phyloP scores from a whole-genome alignment of 257 asterid species.

The Salvia hispanica region DNA sequence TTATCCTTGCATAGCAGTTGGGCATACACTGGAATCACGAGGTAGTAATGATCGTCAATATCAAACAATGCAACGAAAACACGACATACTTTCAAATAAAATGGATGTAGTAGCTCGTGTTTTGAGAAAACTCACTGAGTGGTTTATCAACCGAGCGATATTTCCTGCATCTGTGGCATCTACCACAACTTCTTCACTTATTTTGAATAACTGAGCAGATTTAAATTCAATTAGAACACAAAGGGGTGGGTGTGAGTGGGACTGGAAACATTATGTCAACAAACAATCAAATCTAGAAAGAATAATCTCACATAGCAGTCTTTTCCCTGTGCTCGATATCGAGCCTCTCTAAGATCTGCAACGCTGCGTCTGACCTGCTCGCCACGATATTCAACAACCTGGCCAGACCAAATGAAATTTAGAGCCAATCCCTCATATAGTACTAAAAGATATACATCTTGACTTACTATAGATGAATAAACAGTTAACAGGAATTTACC shows the following conservation, averaged over 20 bases:
- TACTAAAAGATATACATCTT: background rate
- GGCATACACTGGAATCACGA: constrained; percentile 80
- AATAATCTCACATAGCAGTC: constrained; percentile 80
- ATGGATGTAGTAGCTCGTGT: background rate
- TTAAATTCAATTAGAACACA: constrained; percentile 2
- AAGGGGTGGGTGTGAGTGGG: background rate
- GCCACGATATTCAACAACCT: constrained; percentile 99
- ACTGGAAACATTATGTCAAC: background rate
- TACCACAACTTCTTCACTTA: constrained; percentile 95
- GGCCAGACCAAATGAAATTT: constrained; percentile 31
- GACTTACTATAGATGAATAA: constrained; percentile 16
- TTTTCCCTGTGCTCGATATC: constrained; percentile 78
- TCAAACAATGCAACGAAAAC: background rate
- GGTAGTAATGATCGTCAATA: background rate
- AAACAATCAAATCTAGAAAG: constrained; percentile 3
- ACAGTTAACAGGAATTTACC: constrained; percentile 48
- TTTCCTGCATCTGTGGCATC: constrained; percentile 98
- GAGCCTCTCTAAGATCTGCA: constrained; percentile 95
- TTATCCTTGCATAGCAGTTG: constrained; percentile 96
- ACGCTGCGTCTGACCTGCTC: constrained; percentile 94
- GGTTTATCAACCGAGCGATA: constrained; percentile 94
- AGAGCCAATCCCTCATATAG: background rate
- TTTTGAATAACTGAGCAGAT: constrained; percentile 78
- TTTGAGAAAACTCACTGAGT: constrained; percentile 59
- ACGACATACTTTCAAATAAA: background rate